Conservation (phyloP, 2,329 filamentous ascomycete genomes). For the Exophiala bonariae region DNA sequence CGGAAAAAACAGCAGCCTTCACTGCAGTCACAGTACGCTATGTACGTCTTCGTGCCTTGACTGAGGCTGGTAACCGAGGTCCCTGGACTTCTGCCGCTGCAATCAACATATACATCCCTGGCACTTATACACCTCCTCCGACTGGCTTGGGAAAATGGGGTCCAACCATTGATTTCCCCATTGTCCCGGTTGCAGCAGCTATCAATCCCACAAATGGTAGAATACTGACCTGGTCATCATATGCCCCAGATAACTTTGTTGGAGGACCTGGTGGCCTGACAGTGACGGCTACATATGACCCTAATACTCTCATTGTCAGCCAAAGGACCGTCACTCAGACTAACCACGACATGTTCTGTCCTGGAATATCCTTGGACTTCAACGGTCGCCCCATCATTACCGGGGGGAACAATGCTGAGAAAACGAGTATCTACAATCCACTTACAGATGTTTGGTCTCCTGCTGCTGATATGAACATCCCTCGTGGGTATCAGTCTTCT, state of each 20-base stretch:
- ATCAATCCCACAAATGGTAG: slow-evolving; percentile 21
- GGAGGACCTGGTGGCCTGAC: slow-evolving; percentile 10
- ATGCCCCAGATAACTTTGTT: slow-evolving; percentile 21
- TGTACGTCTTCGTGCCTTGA: no score
- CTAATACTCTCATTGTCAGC: slow-evolving; percentile 9
- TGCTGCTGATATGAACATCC: slow-evolving; percentile 45
- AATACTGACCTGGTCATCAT: slow-evolving; percentile 26
- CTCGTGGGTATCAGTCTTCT: slow-evolving; percentile 56
- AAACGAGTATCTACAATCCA: slow-evolving; percentile 52
- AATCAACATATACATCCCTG: no score
- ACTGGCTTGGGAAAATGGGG: no score
- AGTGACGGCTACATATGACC: slow-evolving; percentile 21
- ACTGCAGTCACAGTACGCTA: no score
- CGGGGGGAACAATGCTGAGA: slow-evolving; percentile 52
- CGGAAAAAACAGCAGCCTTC: no score
- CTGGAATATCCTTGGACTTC: slow-evolving; percentile 53
- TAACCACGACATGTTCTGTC: slow-evolving; percentile 43
- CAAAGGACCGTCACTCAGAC: slow-evolving; percentile 26
- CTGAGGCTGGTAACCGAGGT: no score
- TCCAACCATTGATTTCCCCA: slow-evolving; percentile 18
- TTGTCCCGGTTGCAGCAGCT: slow-evolving; percentile 29
- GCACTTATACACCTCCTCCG: no score
- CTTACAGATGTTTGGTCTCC: slow-evolving; percentile 39
- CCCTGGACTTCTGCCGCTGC: no score
- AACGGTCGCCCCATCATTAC: slow-evolving; percentile 54